Evolutionary conservation across 1,284 basidiomycete genomes (phyloP), one percentile per base, ranked within the genome.

Genomic region (Singerocomus inundabilis): DNA sequence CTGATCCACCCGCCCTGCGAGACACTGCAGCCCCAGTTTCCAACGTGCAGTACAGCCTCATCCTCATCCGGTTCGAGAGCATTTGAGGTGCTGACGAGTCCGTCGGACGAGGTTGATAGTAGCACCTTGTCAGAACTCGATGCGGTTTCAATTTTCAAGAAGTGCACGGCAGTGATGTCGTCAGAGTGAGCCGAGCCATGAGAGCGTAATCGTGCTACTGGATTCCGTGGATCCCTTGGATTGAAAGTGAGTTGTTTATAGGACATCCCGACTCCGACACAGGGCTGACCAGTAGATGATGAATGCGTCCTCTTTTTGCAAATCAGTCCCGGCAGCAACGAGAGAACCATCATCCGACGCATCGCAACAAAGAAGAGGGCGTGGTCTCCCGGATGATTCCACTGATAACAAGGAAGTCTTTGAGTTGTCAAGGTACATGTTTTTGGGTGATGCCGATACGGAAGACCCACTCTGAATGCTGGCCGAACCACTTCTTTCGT

Each of bases 111-210:
- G 0, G 79, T 81, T 6, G 88, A 87, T 6, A 91, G 74, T 15
- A 88, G 67, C 36, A 78, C 59, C 45, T 69, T 74, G 36, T 55
- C 51, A n/a, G 63, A 60, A 34, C 52, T 58, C 26, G 69, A 58
- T 56, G 64, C 18, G 33, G 43, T 36, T 31, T 37, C 53, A 25
- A 29, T 41, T 26, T 63, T 63, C 36, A 59, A 67, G 53, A 89
- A 89, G 28, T 80, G 78, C 4, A 91, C 60, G 4, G 76, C 72
- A 1, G 88, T 90, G 46, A 90, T 76, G 61, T 91, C 87, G 65
- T 92, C 86, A 6, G 88, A 88, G 63, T 91, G 87, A 0, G 85
- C 88, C 12, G 81, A 85, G 2, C 75, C 71, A 60, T 84, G 80
- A 33, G 67, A 66, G 33, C 77, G 75, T 15, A 79, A 57, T 16